Percentiles rank a stretch among this genome's conserved stretches.
phyloP scores from a whole-genome alignment of 768 basidiomycete genomes.

The Steccherinum ochraceum region DNA sequence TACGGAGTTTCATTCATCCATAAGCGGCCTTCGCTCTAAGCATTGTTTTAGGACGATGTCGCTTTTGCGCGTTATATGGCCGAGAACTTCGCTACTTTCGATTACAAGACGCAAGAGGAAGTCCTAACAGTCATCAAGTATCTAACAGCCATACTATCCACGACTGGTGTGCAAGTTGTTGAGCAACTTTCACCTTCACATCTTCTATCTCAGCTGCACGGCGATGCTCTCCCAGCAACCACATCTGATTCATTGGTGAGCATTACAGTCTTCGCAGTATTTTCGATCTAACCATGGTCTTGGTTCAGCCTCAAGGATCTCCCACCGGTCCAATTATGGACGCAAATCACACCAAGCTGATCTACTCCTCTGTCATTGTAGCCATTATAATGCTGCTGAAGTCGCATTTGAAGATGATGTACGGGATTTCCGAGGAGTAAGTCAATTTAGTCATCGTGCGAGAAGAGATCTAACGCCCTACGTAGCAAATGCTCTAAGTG shows the following conservation, averaged over 20 bases:
- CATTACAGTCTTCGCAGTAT: too few species aligned
- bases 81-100: constrained; percentile 87
- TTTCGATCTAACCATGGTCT: too few species aligned
- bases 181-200: constrained; percentile 69
- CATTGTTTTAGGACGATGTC: constrained; percentile 57
- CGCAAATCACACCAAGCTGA: constrained; percentile 35
- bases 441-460: constrained; percentile 23
- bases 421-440: constrained; percentile 88
- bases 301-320: background rate
- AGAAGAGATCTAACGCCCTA: background rate
- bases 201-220: constrained; percentile 55
- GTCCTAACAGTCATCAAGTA: constrained; percentile 78
- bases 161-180: constrained; percentile 75
- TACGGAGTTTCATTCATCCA: constrained; percentile 20
- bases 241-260: background rate
- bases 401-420: constrained; percentile 74
- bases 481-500: constrained; percentile 91
- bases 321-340: constrained; percentile 8
- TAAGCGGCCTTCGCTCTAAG: too few species aligned
- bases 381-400: constrained; percentile 87
- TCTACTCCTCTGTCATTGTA: constrained; percentile 58
- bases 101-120: constrained; percentile 96
- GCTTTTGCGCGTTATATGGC: constrained; percentile 89
- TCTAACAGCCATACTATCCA: constrained; percentile 70
- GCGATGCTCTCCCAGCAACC: constrained; percentile 6